A percentile compares a stretch with the other conserved stretches of the same genome.
These are phyloP conservation scores for Penicillium sp. DNA, from an alignment of 2,329 filamentous ascomycete genomes.

Conservation along the genomic window DNA sequence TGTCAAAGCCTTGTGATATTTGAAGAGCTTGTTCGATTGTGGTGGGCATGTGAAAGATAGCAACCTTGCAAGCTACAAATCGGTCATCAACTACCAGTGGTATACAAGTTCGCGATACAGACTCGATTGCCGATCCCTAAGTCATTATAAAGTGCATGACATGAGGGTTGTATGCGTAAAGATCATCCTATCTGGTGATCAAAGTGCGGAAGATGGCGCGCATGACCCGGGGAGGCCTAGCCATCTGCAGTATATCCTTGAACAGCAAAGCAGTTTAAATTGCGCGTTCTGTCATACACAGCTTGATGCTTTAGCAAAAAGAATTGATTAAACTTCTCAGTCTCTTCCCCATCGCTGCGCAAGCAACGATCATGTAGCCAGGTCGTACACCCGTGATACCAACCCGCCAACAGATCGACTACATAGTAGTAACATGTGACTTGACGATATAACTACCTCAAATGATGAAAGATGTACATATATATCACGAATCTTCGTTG, in stretches of 20 bases:
- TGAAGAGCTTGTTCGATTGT: not conserved
- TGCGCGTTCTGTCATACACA: slow-evolving; percentile 1
- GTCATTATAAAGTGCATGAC: not conserved
- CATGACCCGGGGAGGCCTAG: slow-evolving; percentile 1
- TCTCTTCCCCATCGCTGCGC: not conserved
- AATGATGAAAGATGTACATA: not conserved
- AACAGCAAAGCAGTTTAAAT: not conserved
- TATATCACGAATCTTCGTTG: not conserved
- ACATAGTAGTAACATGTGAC: slow-evolving; percentile 1
- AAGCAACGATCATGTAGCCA: slow-evolving; percentile 1
- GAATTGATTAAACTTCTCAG: not conserved
- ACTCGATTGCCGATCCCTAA: not conserved
- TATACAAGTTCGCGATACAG: not conserved
- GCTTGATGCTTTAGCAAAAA: not conserved
- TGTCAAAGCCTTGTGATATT: not conserved
- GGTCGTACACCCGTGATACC: slow-evolving; percentile 16
- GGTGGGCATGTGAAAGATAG: not conserved
- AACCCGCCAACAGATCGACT: not conserved
- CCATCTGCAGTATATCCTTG: not conserved
- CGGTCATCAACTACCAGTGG: not conserved
- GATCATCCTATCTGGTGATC: slow-evolving; percentile 5
- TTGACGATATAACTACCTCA: not conserved
- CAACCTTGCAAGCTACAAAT: not conserved
- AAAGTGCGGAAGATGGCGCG: not conserved
- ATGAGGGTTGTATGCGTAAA: not conserved